These are phyloP conservation scores for Barnettozyma hawaiiensis DNA, from an alignment of 1,139 yeast genomes.

Conservation along the genomic window DNA sequence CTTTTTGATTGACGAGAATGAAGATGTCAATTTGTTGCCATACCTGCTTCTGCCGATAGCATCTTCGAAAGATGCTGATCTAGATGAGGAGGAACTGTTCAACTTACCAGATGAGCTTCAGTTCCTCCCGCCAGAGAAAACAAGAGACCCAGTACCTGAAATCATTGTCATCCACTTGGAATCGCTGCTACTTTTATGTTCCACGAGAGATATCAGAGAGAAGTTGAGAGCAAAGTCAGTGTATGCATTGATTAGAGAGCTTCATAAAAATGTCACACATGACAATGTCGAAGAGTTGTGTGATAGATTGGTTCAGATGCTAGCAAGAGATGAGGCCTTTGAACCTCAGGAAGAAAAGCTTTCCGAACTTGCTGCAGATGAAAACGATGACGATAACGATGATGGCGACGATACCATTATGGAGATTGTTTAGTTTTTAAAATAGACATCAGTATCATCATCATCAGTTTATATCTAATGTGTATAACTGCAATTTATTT, in stretches of 20 bases:
- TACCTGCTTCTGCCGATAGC: constrained; percentile 80
- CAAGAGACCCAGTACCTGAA: constrained; percentile 65
- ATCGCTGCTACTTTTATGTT: constrained; percentile 68
- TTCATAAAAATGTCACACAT: constrained; percentile 63
- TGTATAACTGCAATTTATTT: constrained; percentile 23
- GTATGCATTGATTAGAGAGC: constrained; percentile 77
- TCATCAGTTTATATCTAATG: too few relatives aligned
- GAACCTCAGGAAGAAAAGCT: constrained; percentile 39
- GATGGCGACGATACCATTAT: constrained; percentile 26
- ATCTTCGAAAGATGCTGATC: constrained; percentile 61
- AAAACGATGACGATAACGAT: constrained; percentile 10
- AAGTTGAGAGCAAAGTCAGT: constrained; percentile 71
- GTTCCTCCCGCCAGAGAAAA: constrained; percentile 67
- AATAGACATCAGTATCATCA: too few relatives aligned
- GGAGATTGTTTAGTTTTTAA: constrained; percentile 29
- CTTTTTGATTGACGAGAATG: constrained; percentile 51
- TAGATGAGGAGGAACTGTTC: constrained; percentile 81
- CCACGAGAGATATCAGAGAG: constrained; percentile 69
- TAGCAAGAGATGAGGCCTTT: constrained; percentile 77
- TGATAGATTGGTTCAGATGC: constrained; percentile 74
- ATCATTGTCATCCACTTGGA: constrained; percentile 72
- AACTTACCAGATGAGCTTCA: constrained; percentile 87
- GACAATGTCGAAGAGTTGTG: constrained; percentile 65
- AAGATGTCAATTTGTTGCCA: constrained; percentile 62
- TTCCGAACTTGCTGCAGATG: constrained; percentile 39